phyloP scores from a whole-genome alignment of 352 stramenopile species.

The Globisporangium iwayamae region DNA sequence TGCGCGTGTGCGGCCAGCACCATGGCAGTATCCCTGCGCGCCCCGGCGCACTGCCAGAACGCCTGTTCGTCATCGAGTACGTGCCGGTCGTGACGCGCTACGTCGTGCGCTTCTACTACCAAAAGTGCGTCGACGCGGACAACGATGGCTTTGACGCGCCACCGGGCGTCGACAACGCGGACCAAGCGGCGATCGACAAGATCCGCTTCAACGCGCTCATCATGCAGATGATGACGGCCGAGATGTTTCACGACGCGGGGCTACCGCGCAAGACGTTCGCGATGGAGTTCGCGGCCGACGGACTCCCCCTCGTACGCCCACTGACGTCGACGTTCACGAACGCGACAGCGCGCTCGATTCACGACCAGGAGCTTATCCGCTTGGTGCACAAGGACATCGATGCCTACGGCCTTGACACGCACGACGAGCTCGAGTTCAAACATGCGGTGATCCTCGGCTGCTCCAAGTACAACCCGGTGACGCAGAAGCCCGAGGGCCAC shows the following conservation, averaged over 20 bases:
- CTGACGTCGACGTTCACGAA: constrained; percentile 57
- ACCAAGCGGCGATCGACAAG: constrained; percentile 39
- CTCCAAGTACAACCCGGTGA: constrained; percentile 50
- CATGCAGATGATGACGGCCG: constrained; percentile 49
- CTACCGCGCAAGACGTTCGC: constrained; percentile 47
- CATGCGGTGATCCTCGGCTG: constrained; percentile 72
- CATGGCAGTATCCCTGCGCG: neutral
- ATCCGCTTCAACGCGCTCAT: constrained; percentile 59
- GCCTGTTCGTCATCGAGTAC: constrained; percentile 39
- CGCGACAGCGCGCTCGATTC: constrained; percentile 34
- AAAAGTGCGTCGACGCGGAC: constrained; percentile 41
- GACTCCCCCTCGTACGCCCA: constrained; percentile 47
- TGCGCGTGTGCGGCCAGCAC: constrained; percentile 14
- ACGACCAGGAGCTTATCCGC: constrained; percentile 58
- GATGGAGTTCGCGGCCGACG: constrained; percentile 43
- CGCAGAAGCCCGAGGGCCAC: constrained; percentile 50
- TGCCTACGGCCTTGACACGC: constrained; percentile 25
- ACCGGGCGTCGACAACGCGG: constrained; percentile 44
- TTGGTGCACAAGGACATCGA: constrained; percentile 53
- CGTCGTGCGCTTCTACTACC: constrained; percentile 67
- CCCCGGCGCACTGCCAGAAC: neutral
- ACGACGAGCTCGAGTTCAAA: constrained; percentile 40
- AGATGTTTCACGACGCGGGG: constrained; percentile 44
- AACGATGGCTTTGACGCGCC: constrained; percentile 60
- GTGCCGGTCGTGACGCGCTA: constrained; percentile 23